phyloP scores from a whole-genome alignment of 2,329 filamentous ascomycete species.

The Verticillium tricorpus region DNA sequence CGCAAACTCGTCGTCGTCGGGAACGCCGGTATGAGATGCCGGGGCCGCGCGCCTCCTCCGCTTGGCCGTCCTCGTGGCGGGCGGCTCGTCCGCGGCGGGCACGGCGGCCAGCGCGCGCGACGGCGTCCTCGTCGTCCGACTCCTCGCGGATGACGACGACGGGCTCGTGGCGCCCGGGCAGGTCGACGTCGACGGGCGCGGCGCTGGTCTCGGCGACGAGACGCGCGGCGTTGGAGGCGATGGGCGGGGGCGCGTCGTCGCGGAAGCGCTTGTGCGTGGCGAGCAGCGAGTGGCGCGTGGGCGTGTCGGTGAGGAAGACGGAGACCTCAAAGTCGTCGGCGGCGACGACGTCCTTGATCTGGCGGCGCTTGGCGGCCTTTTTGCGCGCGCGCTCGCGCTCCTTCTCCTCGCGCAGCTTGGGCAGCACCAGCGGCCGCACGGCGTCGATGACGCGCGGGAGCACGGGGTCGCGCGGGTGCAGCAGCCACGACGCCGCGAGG shows the following conservation, averaged over 20 bases:
- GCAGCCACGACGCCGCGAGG: conserved; percentile 76
- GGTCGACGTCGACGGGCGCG: conserved; percentile 48
- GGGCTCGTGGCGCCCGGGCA: conserved; percentile 21
- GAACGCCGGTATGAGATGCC: conserved; percentile 9
- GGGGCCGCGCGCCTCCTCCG: conserved; percentile 15
- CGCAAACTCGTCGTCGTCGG: conserved; percentile 25
- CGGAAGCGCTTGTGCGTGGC: conserved; percentile 79
- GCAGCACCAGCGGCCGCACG: conserved; percentile 79
- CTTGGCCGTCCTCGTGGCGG: conserved; percentile 14
- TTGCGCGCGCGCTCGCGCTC: conserved; percentile 56
- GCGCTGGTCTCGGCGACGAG: conserved; percentile 54
- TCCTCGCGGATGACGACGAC: conserved; percentile 48
- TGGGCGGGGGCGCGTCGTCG: conserved; percentile 46
- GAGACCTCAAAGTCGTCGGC: conserved; percentile 96
- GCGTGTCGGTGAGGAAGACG: conserved; percentile 85
- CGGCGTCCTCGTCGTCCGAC: conserved; percentile 53
- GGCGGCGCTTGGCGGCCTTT: conserved; percentile 60
- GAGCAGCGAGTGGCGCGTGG: conserved; percentile 79
- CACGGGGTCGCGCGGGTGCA: conserved; percentile 70
- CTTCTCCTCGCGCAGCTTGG: conserved; percentile 84
- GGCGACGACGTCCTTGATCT: conserved; percentile 81
- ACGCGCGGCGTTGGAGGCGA: conserved; percentile 59
- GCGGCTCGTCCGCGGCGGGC: conserved; percentile 34
- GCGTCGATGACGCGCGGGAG: conserved; percentile 80
- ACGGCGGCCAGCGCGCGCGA: conserved; percentile 51